Evolutionary conservation across 345 rosid species (phyloP), one percentile per base, ranked within the genome.

Genomic region (Melaleuca alternifolia): DNA sequence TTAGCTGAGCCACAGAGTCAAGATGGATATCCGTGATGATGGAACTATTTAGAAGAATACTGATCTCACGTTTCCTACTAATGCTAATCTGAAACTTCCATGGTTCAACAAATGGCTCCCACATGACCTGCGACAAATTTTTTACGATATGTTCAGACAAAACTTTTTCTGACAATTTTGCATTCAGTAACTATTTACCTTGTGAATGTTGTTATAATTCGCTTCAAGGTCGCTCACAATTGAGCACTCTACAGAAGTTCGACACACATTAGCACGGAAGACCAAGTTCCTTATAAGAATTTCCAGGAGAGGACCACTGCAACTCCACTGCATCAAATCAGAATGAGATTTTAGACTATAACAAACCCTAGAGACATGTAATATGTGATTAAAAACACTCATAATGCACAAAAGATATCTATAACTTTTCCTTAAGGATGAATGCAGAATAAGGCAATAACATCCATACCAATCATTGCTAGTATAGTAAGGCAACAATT

Each of bases 51-150:
- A 93, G 86, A 86, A 96, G 91, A 88, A 94, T 86, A 86, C 90
- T 96, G 56, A 85, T 87, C 91, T 92, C 95, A 59, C 89, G 87
- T 88, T 91, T 93, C 89, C 91, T 89, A 51, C 87, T 90, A 84
- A 95, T 48, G 79, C 88, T 87, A 37, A 95, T 85, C 86, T 93
- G 92, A 91, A 97, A 94, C 82, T 89, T 92, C 98, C 99, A 97
- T 54, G 97, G 98, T 93, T 97, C 98, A 13, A 96, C 87, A 90
- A 97, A 95, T 86, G 98, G 97, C 93, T 97, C 98, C 98, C 97
- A 95, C 83, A 91, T 89, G 83, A 97, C 99, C 99, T 97, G 89
- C 79, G 88, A 87, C 4, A 4, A 16, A 52, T 46, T 57, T 57
- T 62, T 56, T 51, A 41, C 82, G 41, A 61, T 48, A 82, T 37